Evolutionary conservation across 1,139 yeast species (phyloP).

Genomic region (Torulaspora pretoriensis): DNA sequence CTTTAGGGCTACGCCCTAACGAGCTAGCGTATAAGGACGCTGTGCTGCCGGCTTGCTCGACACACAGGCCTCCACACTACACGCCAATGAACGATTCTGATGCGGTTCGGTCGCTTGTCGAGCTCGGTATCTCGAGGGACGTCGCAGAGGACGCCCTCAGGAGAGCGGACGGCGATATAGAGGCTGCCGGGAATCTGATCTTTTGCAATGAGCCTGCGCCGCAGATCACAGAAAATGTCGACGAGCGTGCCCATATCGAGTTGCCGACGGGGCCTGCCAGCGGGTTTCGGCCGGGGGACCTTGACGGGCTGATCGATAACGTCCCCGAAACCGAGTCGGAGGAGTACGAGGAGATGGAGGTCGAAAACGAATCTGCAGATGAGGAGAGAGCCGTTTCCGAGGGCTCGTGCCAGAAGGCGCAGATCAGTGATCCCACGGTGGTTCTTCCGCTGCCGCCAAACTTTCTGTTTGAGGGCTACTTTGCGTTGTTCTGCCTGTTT

Average conservation of each 20-base stretch:
- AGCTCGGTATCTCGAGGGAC: constrained; percentile 33
- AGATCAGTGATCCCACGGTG: constrained; percentile 24
- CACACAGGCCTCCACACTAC: too few relatives aligned
- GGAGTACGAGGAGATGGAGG: constrained; percentile 14
- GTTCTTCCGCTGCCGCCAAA: constrained; percentile 26
- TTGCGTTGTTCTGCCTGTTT: constrained; percentile 28
- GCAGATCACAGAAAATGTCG: constrained; percentile 8
- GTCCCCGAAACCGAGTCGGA: constrained; percentile 6
- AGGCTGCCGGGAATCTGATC: constrained; percentile 32
- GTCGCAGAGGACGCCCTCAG: constrained; percentile 30
- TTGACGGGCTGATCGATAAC: constrained; percentile 11
- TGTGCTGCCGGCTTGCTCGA: too few relatives aligned
- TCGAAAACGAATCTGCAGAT: constrained; percentile 5
- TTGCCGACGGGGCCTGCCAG: constrained; percentile 4
- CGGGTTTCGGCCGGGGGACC: constrained; percentile 17
- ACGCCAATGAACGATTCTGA: not conserved
- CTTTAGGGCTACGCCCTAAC: too few relatives aligned
- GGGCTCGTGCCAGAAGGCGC: constrained; percentile 11
- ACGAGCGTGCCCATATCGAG: constrained; percentile 9
- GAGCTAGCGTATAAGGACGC: too few relatives aligned
- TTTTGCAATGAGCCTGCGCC: constrained; percentile 22
- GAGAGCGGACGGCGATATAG: constrained; percentile 26
- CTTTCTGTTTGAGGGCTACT: constrained; percentile 28
- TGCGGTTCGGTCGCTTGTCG: constrained; percentile 20
- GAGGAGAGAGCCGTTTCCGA: not conserved